phyloP scores from a whole-genome alignment of 2,329 filamentous ascomycete genomes.

The Akanthomyces dipterigenus region DNA sequence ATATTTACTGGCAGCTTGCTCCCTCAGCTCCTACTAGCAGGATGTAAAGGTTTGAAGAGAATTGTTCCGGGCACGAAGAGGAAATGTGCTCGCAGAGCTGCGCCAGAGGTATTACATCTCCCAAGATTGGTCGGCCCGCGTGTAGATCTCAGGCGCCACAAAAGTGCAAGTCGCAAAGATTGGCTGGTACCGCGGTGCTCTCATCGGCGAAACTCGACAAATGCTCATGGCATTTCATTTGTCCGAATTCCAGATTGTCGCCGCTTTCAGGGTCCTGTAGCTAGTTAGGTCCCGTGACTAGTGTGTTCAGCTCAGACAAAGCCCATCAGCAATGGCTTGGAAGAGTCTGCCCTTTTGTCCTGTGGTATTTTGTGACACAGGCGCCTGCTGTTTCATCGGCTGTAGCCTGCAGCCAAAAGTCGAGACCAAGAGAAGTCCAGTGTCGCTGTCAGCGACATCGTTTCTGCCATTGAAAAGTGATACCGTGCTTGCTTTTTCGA shows the following conservation, averaged over 20 bases:
- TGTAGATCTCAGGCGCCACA: not conserved
- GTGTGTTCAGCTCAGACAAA: not conserved
- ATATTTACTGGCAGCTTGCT: not conserved
- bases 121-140: not conserved
- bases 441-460: not conserved
- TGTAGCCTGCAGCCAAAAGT: too few relatives aligned
- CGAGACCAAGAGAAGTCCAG: not conserved
- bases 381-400: not conserved
- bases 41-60: not conserved
- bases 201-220: not conserved
- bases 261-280: not conserved
- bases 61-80: not conserved
- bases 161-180: not conserved
- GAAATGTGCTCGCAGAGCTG: not conserved
- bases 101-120: not conserved
- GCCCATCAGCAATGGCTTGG: not conserved
- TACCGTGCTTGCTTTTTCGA: conserved; percentile 6
- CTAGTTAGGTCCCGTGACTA: not conserved
- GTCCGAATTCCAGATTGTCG: not conserved
- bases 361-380: not conserved
- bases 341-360: not conserved
- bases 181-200: not conserved
- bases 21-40: not conserved
- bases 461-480: not conserved
- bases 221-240: not conserved